Conservation (phyloP, 1,284 basidiomycete species). For the Sutorius eximius region DNA sequence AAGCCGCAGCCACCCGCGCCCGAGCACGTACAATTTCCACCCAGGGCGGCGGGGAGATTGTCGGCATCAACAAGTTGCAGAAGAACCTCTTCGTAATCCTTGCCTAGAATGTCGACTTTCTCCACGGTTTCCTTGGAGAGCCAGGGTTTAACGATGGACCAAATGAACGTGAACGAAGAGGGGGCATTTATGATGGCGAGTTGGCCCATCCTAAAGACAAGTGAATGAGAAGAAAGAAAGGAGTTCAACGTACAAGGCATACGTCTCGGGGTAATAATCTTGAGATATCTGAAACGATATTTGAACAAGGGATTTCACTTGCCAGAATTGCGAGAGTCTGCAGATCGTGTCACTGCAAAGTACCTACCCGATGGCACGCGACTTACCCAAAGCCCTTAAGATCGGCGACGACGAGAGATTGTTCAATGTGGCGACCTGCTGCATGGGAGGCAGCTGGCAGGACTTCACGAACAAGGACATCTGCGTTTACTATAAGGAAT, state of each 20-base stretch:
- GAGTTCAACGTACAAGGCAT: slow-evolving; percentile 20
- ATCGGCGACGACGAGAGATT: slow-evolving; percentile 64
- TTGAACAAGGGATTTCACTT: slow-evolving; percentile 61
- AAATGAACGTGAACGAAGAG: slow-evolving; percentile 67
- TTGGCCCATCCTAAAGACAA: slow-evolving; percentile 57
- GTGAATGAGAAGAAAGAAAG: neutral
- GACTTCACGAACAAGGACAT: slow-evolving; percentile 61
- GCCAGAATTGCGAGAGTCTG: slow-evolving; percentile 70
- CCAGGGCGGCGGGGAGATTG: slow-evolving; percentile 43
- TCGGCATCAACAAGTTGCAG: slow-evolving; percentile 58
- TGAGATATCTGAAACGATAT: slow-evolving; percentile 70
- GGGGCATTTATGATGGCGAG: slow-evolving; percentile 70
- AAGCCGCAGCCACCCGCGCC: slow-evolving; percentile 56
- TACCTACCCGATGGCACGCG: neutral
- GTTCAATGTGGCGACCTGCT: slow-evolving; percentile 49
- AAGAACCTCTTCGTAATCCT: slow-evolving; percentile 54
- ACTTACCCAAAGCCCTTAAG: slow-evolving; percentile 65
- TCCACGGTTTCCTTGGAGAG: slow-evolving; percentile 67
- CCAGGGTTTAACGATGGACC: slow-evolving; percentile 68
- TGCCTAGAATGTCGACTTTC: slow-evolving; percentile 63
- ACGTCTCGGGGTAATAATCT: slow-evolving; percentile 77
- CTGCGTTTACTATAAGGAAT: slow-evolving; percentile 59
- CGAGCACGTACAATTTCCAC: slow-evolving; percentile 56
- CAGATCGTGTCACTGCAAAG: neutral
- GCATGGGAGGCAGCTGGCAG: slow-evolving; percentile 61